These are phyloP conservation scores for Botrytis deweyae DNA, from an alignment of 2,329 filamentous ascomycete species.

Conservation along the genomic window DNA sequence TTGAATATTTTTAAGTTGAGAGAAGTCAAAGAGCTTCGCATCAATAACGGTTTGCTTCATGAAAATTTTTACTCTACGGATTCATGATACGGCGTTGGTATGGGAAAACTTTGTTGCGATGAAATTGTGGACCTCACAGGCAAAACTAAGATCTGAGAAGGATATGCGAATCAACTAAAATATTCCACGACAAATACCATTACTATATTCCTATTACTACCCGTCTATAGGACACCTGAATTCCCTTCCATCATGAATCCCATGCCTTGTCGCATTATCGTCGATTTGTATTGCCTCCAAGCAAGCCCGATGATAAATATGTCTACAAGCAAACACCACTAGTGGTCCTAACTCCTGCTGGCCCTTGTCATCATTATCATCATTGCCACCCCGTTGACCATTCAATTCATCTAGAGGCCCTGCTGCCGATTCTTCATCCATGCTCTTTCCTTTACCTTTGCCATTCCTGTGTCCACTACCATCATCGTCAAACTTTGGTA, in stretches of 20 bases:
- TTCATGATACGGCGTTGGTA: neutral
- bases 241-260: slow-evolving; percentile 50
- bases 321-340: slow-evolving; percentile 67
- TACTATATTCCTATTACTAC: slow-evolving; percentile 40
- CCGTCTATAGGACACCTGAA: slow-evolving; percentile 44
- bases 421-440: slow-evolving; percentile 43
- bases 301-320: slow-evolving; percentile 69
- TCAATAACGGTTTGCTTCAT: neutral
- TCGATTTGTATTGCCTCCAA: slow-evolving; percentile 64
- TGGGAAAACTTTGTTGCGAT: neutral
- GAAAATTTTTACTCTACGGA: neutral
- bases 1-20: neutral
- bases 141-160: neutral
- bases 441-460: slow-evolving; percentile 39
- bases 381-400: slow-evolving; percentile 34
- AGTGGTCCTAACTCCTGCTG: slow-evolving; percentile 61
- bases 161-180: neutral
- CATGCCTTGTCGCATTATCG: slow-evolving; percentile 47
- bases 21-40: neutral
- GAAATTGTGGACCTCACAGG: neutral
- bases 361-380: slow-evolving; percentile 39
- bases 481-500: slow-evolving; percentile 28
- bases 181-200: slow-evolving; percentile 13
- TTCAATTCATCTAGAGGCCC: slow-evolving; percentile 36
- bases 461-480: slow-evolving; percentile 32